Evolutionary conservation across 1,284 basidiomycete genomes (phyloP).

Genomic region (Irpex sp.): DNA sequence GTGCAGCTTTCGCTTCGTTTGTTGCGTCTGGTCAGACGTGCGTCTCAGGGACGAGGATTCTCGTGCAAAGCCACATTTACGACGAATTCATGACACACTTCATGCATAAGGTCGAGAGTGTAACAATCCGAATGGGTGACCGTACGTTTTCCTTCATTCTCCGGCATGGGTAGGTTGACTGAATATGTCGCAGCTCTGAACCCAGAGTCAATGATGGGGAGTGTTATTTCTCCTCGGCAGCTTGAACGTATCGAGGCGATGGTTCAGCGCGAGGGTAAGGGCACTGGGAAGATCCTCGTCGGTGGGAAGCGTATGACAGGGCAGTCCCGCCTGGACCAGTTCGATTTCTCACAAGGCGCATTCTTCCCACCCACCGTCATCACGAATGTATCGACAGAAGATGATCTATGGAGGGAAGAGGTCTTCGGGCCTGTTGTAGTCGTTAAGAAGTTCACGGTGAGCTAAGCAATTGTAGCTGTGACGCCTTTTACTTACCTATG

Average conservation of each 20-base stretch:
- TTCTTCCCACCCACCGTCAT: conserved; percentile 82
- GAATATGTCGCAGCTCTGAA: conserved; percentile 51
- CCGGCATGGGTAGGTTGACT: not conserved
- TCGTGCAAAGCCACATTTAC: conserved; percentile 68
- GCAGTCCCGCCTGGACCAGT: conserved; percentile 59
- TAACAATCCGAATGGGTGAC: conserved; percentile 68
- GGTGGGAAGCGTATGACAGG: conserved; percentile 68
- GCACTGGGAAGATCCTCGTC: conserved; percentile 46
- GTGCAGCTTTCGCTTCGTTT: conserved; percentile 78
- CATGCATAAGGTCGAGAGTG: conserved; percentile 57
- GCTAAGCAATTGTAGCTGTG: conserved; percentile 14
- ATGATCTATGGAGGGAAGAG: conserved; percentile 78
- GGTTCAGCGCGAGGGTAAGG: conserved; percentile 34
- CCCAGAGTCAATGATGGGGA: conserved; percentile 69
- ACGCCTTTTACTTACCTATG: not conserved
- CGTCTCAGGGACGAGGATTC: conserved; percentile 73
- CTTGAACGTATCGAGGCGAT: conserved; percentile 61
- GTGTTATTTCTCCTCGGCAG: conserved; percentile 65
- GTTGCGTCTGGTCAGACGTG: conserved; percentile 85
- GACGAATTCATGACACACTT: conserved; percentile 62
- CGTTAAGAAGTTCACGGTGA: conserved; percentile 59
- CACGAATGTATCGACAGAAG: conserved; percentile 47
- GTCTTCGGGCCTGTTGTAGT: conserved; percentile 79
- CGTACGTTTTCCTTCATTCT: conserved; percentile 38
- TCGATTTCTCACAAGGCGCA: conserved; percentile 62